Evolutionary conservation across 305 asterid genomes (phyloP).

Genomic region (Fraxinus angustifolia): DNA sequence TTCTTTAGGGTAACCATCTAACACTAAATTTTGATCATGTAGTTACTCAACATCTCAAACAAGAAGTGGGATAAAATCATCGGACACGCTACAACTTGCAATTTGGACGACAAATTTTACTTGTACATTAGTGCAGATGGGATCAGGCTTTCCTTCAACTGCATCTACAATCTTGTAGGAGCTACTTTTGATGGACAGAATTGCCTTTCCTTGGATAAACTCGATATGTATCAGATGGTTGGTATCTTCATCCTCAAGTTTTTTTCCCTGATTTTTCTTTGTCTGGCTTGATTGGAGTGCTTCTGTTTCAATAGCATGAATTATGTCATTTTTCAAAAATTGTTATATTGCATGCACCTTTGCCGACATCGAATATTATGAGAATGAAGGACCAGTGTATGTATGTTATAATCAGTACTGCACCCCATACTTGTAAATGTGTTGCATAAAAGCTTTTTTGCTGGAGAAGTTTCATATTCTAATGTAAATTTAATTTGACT

Average conservation of each 20-base stretch:
- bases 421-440: neutral
- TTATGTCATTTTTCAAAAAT: neutral
- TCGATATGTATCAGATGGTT: constrained; percentile 58
- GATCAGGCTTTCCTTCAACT: constrained; percentile 44
- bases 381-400: neutral
- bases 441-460: neutral
- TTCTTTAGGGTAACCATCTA: neutral
- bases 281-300: constrained; percentile 2
- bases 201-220: constrained; percentile 39
- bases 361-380: neutral
- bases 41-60: constrained; percentile 59
- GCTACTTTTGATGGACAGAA: constrained; percentile 50
- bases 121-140: constrained; percentile 37
- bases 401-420: neutral
- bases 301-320: neutral
- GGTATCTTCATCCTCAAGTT: constrained; percentile 18
- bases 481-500: constrained; percentile 22
- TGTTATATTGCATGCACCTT: neutral
- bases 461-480: neutral
- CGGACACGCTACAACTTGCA: constrained; percentile 54
- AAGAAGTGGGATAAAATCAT: constrained; percentile 65
- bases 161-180: constrained; percentile 53
- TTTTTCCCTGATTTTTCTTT: neutral
- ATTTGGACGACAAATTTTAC: constrained; percentile 44
- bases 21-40: constrained; percentile 15